Conservation (phyloP, 352 stramenopile genomes). For the Phytophthora chlamydospora region DNA sequence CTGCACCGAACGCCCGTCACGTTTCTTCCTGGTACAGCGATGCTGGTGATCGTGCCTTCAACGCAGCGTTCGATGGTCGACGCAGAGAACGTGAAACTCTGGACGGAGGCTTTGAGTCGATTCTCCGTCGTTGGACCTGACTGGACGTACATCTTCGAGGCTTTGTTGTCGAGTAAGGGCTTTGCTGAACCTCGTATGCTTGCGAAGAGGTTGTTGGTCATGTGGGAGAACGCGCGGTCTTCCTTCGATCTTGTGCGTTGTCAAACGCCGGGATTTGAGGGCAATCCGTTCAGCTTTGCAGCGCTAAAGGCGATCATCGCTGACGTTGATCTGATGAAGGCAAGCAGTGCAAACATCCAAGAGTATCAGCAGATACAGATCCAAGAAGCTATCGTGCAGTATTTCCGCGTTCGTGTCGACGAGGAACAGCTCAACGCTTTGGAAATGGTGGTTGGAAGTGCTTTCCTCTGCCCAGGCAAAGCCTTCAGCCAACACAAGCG, state of each 20-base stretch:
- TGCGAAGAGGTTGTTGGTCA: constrained; percentile 25
- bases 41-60: constrained; percentile 39
- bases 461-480: neutral
- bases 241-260: neutral
- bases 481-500: no score
- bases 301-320: constrained; percentile 18
- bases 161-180: constrained; percentile 33
- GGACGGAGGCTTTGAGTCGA: constrained; percentile 34
- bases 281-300: constrained; percentile 19
- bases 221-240: constrained; percentile 32
- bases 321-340: neutral
- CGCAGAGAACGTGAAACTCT: constrained; percentile 16
- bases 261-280: neutral
- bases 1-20: constrained; percentile 39
- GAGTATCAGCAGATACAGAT: constrained; percentile 2
- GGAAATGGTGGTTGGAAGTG: constrained; percentile 2
- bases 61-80: neutral
- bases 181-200: constrained; percentile 25
- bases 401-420: constrained; percentile 29
- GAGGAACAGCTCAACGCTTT: constrained; percentile 9
- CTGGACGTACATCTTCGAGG: constrained; percentile 38
- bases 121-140: constrained; percentile 41
- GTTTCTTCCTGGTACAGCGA: constrained; percentile 43
- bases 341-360: neutral
- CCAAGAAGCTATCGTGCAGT: constrained; percentile 7